Percentiles rank a stretch among this genome's conserved stretches.
Conservation (phyloP, 1,284 basidiomycete species). For the Cryptococcus maquisensis region DNA sequence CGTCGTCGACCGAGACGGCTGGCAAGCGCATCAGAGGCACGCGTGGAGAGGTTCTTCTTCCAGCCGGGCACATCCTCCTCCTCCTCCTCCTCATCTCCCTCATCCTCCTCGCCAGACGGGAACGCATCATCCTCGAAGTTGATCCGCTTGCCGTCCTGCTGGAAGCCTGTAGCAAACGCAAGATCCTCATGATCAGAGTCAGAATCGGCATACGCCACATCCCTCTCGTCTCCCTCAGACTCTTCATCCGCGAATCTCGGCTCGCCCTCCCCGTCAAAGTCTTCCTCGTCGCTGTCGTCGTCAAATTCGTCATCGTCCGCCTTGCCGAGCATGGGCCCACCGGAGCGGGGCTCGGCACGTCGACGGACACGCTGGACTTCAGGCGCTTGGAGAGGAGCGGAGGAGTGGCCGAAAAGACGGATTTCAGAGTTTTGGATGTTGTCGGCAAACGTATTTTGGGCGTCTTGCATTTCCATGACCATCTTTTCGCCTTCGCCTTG, state of each 20-base stretch:
- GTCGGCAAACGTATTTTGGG: slow-evolving; percentile 74
- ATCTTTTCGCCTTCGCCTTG: slow-evolving; percentile 93
- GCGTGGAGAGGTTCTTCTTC: slow-evolving; percentile 68
- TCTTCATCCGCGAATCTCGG: slow-evolving; percentile 42
- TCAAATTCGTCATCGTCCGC: slow-evolving; percentile 44
- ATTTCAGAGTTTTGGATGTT: slow-evolving; percentile 76
- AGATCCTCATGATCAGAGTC: slow-evolving; percentile 58
- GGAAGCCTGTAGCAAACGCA: slow-evolving; percentile 43
- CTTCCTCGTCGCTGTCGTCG: slow-evolving; percentile 40
- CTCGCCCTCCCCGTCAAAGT: slow-evolving; percentile 31
- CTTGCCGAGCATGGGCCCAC: slow-evolving; percentile 41
- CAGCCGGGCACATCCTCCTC: slow-evolving; percentile 60
- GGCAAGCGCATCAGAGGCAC: slow-evolving; percentile 57
- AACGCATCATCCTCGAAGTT: slow-evolving; percentile 44
- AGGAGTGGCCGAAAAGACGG: slow-evolving; percentile 77
- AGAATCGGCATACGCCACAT: slow-evolving; percentile 68
- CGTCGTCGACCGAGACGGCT: slow-evolving; percentile 53
- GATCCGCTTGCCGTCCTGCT: slow-evolving; percentile 49
- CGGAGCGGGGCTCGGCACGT: slow-evolving; percentile 36
- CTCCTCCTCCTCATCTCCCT: slow-evolving; percentile 49
- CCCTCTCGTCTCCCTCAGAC: slow-evolving; percentile 44
- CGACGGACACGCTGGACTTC: slow-evolving; percentile 29
- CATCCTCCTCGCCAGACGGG: slow-evolving; percentile 49
- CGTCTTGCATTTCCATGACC: slow-evolving; percentile 95
- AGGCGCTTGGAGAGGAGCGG: slow-evolving; percentile 54